Base-by-base conservation (phyloP, 495 filamentous ascomycete species). In the Aspergillus nanangensis region DNA sequence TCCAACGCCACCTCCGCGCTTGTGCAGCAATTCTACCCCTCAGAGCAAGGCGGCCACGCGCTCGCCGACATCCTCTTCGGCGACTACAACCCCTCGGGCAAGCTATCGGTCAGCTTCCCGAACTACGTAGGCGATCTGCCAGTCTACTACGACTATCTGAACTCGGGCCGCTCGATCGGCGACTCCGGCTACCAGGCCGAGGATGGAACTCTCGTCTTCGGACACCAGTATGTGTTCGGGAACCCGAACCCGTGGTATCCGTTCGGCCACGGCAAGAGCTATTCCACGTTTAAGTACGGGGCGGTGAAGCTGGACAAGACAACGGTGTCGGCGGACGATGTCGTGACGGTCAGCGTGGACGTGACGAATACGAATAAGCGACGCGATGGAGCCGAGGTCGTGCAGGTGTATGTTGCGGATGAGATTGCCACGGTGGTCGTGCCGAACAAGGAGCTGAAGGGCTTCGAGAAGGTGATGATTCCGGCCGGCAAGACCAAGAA, bases 1-100 rank as follows among this genome's bases (percentile, higher is more conserved):
- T 77, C 78, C 4, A 66, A 70, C 21, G 63, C 66, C 3, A 78
- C 83, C 0, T 65, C 79, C 0, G 82, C 81, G 0, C 69, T 87
- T 0, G 54, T 87, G 0, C 82, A 87, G 48, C 83, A 87, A 55
- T 86, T 87, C 65, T 89, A 87, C 53, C 80, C 79, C 0, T 82
- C 80, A 0, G 80, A 87, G 47, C 66, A 78, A 53, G 75, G 75
- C 21, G 75, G 76, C 0, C 78, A 85, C 48, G 79, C 80, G 5
- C 74, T 86, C 29, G 81, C 80, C 4, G 82, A 87, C 55, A 69
- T 88, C 15, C 69, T 88, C 5, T 82, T 84, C 51, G 85, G 85
- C 29, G 77, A 78, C 48, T 74, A 79, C 15, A 83, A 79, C 53
- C 84, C 83, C 4, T 76, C 69, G 8, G 83, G 82, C 21, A 86